A percentile compares a stretch with the other conserved stretches of the same genome.
Evolutionary conservation across 1,139 yeast genomes (phyloP).

Genomic region (Fermentozyma sake): DNA sequence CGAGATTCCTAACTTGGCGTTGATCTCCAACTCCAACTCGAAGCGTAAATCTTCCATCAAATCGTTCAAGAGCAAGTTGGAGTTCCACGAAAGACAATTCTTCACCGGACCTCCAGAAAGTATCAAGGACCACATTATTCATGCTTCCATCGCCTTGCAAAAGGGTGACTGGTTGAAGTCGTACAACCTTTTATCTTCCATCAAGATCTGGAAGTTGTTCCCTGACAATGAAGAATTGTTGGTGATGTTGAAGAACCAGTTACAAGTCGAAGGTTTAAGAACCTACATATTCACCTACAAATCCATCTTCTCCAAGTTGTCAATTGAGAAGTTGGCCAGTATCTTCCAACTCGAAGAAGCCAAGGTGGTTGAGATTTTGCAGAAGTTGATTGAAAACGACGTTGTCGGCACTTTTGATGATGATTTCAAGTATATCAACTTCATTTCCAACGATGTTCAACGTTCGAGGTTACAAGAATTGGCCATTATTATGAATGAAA

Average conservation of each 20-base stretch:
- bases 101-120: slow-evolving; percentile 98
- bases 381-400: slow-evolving; percentile 78
- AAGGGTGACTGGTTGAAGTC: slow-evolving; percentile 88
- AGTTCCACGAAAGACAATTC: slow-evolving; percentile 89
- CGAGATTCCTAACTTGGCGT: slow-evolving; percentile 82
- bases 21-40: slow-evolving; percentile 44
- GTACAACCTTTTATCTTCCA: slow-evolving; percentile 62
- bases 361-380: slow-evolving; percentile 58
- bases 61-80: slow-evolving; percentile 88
- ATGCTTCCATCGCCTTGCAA: slow-evolving; percentile 86
- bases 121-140: slow-evolving; percentile 89
- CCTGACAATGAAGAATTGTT: slow-evolving; percentile 65
- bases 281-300: slow-evolving; percentile 86
- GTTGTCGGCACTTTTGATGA: slow-evolving; percentile 59
- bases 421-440: slow-evolving; percentile 52
- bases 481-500: slow-evolving; percentile 84
- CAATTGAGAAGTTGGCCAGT: slow-evolving; percentile 60
- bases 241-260: slow-evolving; percentile 66
- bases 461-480: slow-evolving; percentile 83
- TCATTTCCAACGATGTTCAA: slow-evolving; percentile 71
- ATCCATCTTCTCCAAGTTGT: slow-evolving; percentile 67
- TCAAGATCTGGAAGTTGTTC: slow-evolving; percentile 87
- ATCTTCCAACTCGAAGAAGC: slow-evolving; percentile 61
- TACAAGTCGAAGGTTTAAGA: slow-evolving; percentile 86
- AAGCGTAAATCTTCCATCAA: slow-evolving; percentile 69